Evolutionary conservation across 805 yeast species (phyloP).

Genomic region (Priceomyces melissophilus): DNA sequence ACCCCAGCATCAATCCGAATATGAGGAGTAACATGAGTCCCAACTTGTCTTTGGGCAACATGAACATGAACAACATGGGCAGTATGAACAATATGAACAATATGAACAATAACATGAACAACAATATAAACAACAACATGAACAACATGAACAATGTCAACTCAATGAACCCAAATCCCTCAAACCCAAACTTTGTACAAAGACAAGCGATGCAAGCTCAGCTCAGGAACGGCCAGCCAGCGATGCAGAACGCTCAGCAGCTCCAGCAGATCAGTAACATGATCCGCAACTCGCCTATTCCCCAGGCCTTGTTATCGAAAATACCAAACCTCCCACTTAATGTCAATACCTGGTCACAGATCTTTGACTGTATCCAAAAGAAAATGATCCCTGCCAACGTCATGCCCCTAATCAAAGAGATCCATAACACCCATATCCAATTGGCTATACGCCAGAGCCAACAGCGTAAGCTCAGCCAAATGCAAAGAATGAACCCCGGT

Average conservation of each 20-base stretch:
- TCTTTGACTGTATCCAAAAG: slow-evolving; percentile 59
- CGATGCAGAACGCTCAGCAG: slow-evolving; percentile 25
- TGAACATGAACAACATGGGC: too few relatives aligned
- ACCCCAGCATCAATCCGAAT: too few relatives aligned
- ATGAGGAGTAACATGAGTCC: neutral
- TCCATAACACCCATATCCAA: slow-evolving; percentile 66
- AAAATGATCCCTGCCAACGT: slow-evolving; percentile 57
- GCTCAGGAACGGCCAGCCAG: slow-evolving; percentile 14
- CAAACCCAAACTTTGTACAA: slow-evolving; percentile 29
- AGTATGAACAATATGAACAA: slow-evolving; percentile 14
- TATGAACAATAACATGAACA: slow-evolving; percentile 14
- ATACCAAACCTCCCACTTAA: slow-evolving; percentile 78
- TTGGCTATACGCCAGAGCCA: slow-evolving; percentile 50
- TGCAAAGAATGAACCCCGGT: slow-evolving; percentile 14
- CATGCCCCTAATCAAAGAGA: slow-evolving; percentile 58
- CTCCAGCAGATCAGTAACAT: slow-evolving; percentile 37
- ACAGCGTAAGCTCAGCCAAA: slow-evolving; percentile 33
- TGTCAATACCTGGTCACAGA: slow-evolving; percentile 77
- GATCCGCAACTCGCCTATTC: slow-evolving; percentile 68
- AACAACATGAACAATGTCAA: slow-evolving; percentile 20
- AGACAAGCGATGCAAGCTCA: slow-evolving; percentile 42
- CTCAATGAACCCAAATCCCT: slow-evolving; percentile 13
- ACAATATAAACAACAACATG: slow-evolving; percentile 7
- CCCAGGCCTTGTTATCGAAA: slow-evolving; percentile 58
- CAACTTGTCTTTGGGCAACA: slow-evolving; percentile 12